Conservation (phyloP, 169 alveolate genomes). For the Plasmodium yoelii region DNA sequence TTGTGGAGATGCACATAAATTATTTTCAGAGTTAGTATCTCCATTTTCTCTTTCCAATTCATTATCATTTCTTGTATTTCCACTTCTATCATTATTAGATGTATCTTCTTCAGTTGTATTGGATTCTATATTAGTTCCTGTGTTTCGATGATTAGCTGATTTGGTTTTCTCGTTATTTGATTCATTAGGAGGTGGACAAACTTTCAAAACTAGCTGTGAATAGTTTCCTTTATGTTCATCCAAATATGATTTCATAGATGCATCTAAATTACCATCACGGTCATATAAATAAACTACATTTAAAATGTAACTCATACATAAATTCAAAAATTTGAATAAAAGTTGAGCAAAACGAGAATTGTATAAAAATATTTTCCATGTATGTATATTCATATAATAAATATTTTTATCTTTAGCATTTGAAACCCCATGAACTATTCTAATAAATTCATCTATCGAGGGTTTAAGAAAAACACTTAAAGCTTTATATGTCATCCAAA, state of each 20-base stretch:
- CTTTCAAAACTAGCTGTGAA: slow-evolving; percentile 50
- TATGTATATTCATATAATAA: slow-evolving; percentile 79
- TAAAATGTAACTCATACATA: slow-evolving; percentile 76
- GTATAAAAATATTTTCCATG: slow-evolving; percentile 80
- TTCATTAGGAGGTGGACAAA: slow-evolving; percentile 66
- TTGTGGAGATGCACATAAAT: slow-evolving; percentile 80
- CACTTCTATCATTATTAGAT: neutral
- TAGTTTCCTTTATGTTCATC: slow-evolving; percentile 47
- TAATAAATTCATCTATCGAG: slow-evolving; percentile 81
- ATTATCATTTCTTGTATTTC: neutral
- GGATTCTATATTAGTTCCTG: neutral
- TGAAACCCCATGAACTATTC: slow-evolving; percentile 72
- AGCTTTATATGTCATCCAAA: slow-evolving; percentile 88
- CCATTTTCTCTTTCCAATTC: neutral
- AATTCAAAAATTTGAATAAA: slow-evolving; percentile 79
- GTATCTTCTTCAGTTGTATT: neutral
- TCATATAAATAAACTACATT: slow-evolving; percentile 76
- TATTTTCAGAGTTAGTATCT: slow-evolving; percentile 2
- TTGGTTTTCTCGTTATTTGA: neutral
- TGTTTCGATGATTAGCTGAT: neutral
- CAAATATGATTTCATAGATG: slow-evolving; percentile 38
- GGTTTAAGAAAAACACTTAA: slow-evolving; percentile 87
- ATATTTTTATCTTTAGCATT: slow-evolving; percentile 77
- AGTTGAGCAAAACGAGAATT: slow-evolving; percentile 74
- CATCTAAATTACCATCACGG: slow-evolving; percentile 37